Evolutionary conservation across 2,329 filamentous ascomycete genomes (phyloP).

Genomic region (Berkeleyomyces basicola): DNA sequence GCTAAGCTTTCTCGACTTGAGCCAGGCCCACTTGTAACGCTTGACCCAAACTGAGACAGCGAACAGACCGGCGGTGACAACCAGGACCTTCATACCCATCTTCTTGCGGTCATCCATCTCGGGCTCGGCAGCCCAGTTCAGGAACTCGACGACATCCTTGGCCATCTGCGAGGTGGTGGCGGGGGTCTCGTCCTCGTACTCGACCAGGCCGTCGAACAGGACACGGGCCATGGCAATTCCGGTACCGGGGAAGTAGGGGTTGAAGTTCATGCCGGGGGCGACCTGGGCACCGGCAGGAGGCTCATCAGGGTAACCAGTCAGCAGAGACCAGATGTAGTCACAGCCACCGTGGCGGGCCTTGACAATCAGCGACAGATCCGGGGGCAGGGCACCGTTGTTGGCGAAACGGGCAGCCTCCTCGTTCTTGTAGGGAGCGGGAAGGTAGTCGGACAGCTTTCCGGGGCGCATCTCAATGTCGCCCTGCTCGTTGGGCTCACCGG

Average conservation of each 20-base stretch:
- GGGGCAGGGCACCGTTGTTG: slow-evolving; percentile 95
- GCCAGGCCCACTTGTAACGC: slow-evolving; percentile 96
- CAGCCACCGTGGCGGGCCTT: slow-evolving; percentile 96
- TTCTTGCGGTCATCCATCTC: slow-evolving; percentile 99
- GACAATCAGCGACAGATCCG: slow-evolving; percentile 92
- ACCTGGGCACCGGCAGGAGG: slow-evolving; percentile 76
- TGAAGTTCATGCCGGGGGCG: slow-evolving; percentile 91
- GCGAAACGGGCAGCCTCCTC: slow-evolving; percentile 94
- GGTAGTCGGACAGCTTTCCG: slow-evolving; percentile 96
- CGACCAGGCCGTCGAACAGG: slow-evolving; percentile 89
- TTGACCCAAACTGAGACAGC: slow-evolving; percentile 93
- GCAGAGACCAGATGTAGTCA: slow-evolving; percentile 93
- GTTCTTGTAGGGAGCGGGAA: slow-evolving; percentile 92
- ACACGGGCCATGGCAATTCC: slow-evolving; percentile 99
- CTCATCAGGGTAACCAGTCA: slow-evolving; percentile 97
- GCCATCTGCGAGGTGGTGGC: slow-evolving; percentile 97
- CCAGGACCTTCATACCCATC: slow-evolving; percentile 96
- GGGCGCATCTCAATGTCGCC: slow-evolving; percentile 97
- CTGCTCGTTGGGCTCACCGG: slow-evolving; percentile 93
- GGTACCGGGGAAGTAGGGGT: slow-evolving; percentile 98
- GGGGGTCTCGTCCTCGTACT: slow-evolving; percentile 93
- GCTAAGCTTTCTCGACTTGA: slow-evolving; percentile 89
- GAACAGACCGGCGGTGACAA: slow-evolving; percentile 61
- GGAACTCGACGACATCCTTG: slow-evolving; percentile 96
- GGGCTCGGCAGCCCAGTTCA: slow-evolving; percentile 97